Evolutionary conservation across 306 rosid species (phyloP), one percentile per base, ranked within the genome.

Genomic region (Cicer chorassanicum): DNA sequence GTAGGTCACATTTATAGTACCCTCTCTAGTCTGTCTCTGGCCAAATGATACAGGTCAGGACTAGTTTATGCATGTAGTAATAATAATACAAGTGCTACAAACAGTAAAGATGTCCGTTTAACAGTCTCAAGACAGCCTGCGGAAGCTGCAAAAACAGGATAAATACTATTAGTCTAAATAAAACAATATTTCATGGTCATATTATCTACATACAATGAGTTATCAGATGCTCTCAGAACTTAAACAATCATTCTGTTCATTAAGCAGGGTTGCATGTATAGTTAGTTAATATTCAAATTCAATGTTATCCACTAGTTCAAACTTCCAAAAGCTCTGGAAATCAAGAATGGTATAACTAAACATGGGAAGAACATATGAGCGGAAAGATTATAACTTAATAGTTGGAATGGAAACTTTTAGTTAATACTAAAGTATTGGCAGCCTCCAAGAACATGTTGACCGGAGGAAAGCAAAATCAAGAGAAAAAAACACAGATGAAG

Each of bases 61-160:
- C 82, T 77, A 73, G 9, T 75, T 86, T 80, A 91, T 65, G 84
- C 69, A 54, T 77, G 82, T 29, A 29, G 36, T 29, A 29, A 29
- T 4, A 29, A 29, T 61, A 86, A 67, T 64, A 80, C 75, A 77
- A 87, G 79, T 72, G 79, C 80, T 40, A 80, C 78, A 46, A 86
- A 45, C 82, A 85, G 74, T 69, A 71, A 66, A 66, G 72, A 45
- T 64, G 77, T 75, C 86, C 88, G 73, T 15, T 53, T 84, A 46
- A 62, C 65, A 18, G 75, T 70, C 73, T 67, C 42, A 12, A 44
- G 84, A 77, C 36, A 50, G 78, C 78, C 87, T 65, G 88, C 90
- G 42, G 82, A 83, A 86, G 92, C 92, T 89, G 96, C 86, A 86
- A 78, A 68, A 69, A 44, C 60, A 24, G 12, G 45, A 24, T 9